Base-by-base conservation (phyloP, 805 yeast genomes). In the Kodamaea leandrae region DNA sequence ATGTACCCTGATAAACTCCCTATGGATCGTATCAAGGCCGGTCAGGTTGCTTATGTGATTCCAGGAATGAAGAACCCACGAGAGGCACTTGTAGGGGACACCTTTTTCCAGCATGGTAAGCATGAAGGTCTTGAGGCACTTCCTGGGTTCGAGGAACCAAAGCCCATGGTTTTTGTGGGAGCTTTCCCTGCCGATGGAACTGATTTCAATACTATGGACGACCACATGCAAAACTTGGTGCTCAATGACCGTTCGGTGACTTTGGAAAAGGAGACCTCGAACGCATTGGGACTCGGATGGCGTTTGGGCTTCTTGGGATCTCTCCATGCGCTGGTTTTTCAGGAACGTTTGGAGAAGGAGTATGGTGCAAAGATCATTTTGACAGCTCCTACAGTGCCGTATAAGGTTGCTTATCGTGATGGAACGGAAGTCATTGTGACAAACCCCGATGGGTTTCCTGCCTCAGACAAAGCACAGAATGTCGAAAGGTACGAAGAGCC, bases 121-220 rank as follows among this genome's bases (percentile, higher is more conserved):
- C 73, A 71, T 29, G 63, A 61, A 36, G 71, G 68, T 1, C 80
- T 85, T 2, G 86, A 82, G 47, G 83, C 96, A 1, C 70, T 91
- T 18, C 96, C 95, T 1, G 98, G 98, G 1, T 93, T 91, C 60
- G 97, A 90, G 62, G 96, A 88, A 53, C 90, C 95, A 1, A 90
- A 93, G 61, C 96, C 98, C 1, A 93, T 93, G 98, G 98, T 91
- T 6, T 93, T 91, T 60, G 95, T 91, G 36, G 98, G 98, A 10
- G 99, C 98, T 0, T 91, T 88, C 53, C 98, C 99, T 0, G 93
- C 96, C 0, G 96, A 91, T 54, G 96, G 96, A 4, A 76, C 83
- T 0, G 96, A 91, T 53, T 91, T 91, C 60, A 85, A 86, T 46
- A 83, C 77, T 19, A 73, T 91, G 70, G 95, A 93, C 55, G 98